Evolutionary conservation across 2,329 filamentous ascomycete genomes (phyloP).

Genomic region (Calycina herbarum): DNA sequence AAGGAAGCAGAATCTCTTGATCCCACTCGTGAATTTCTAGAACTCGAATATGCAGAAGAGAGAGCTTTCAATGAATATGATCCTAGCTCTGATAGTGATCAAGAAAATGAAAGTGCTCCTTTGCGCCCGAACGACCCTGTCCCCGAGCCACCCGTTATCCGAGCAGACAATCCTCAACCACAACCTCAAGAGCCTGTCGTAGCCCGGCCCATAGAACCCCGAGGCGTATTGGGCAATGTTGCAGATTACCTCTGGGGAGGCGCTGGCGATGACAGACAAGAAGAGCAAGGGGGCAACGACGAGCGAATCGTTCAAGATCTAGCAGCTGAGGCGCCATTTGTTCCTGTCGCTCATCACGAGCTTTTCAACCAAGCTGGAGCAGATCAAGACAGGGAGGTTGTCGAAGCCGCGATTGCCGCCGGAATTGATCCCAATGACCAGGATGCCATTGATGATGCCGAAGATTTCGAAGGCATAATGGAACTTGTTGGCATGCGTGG

Average conservation of each 20-base stretch:
- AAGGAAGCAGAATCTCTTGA: background rate
- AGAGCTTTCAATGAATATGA: too few species aligned
- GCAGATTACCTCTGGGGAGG: conserved; percentile 64
- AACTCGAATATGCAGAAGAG: too few species aligned
- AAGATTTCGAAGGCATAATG: conserved; percentile 94
- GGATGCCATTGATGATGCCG: conserved; percentile 78
- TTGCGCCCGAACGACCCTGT: conserved; percentile 2
- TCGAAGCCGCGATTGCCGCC: conserved; percentile 64
- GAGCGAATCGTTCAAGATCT: conserved; percentile 61
- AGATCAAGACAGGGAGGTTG: conserved; percentile 56
- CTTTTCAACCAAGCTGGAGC: conserved; percentile 28
- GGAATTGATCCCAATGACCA: conserved; percentile 75
- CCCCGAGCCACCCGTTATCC: conserved; percentile 21
- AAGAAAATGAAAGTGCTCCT: conserved; percentile 21
- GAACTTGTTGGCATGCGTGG: conserved; percentile 97
- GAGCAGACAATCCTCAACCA: conserved; percentile 23
- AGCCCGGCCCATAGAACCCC: conserved; percentile 30
- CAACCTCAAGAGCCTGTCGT: conserved; percentile 20
- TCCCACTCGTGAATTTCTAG: too few species aligned
- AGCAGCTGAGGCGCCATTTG: conserved; percentile 60
- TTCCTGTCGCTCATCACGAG: conserved; percentile 43
- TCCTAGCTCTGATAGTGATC: conserved; percentile 18
- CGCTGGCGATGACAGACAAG: conserved; percentile 45
- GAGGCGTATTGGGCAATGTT: conserved; percentile 45
- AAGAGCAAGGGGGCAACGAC: conserved; percentile 51